These are phyloP conservation scores for Leccinum boreale DNA, from an alignment of 768 basidiomycete species.

Conservation along the genomic window DNA sequence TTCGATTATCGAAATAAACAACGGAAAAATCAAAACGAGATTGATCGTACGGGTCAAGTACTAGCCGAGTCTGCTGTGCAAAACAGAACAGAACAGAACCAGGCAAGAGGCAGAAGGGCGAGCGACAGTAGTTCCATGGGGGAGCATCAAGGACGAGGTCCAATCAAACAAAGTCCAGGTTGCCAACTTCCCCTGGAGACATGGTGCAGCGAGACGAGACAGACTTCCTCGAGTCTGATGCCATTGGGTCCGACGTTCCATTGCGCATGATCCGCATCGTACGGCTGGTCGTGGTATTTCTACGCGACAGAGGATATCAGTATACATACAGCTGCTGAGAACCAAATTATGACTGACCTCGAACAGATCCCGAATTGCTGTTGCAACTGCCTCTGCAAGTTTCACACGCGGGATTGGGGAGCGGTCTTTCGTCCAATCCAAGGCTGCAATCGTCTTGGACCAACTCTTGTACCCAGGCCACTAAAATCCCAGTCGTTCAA, in stretches of 20 bases:
- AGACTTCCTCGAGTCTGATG: constrained; percentile 26
- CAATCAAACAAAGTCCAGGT: constrained; percentile 56
- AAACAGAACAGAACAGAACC: neutral
- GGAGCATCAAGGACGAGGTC: constrained; percentile 12
- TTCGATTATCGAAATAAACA: neutral
- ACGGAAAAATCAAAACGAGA: neutral
- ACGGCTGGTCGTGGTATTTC: constrained; percentile 11
- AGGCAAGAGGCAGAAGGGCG: neutral
- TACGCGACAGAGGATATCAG: constrained; percentile 12
- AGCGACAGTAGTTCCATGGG: neutral
- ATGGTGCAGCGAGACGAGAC: constrained; percentile 72
- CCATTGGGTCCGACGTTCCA: constrained; percentile 28
- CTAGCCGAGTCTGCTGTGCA: neutral
- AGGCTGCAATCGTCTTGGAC: constrained; percentile 74
- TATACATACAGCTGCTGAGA: neutral
- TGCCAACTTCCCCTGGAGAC: constrained; percentile 83
- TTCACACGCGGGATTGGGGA: constrained; percentile 72
- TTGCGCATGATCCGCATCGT: constrained; percentile 5
- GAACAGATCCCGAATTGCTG: constrained; percentile 65
- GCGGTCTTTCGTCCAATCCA: constrained; percentile 71
- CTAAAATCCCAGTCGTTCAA: constrained; percentile 32
- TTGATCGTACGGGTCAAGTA: neutral
- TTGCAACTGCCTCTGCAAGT: constrained; percentile 72
- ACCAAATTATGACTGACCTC: constrained; percentile 32
- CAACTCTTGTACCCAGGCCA: constrained; percentile 78